These are phyloP conservation scores for Beauveria rudraprayagi DNA, from an alignment of 2,329 filamentous ascomycete species.

Conservation along the genomic window DNA sequence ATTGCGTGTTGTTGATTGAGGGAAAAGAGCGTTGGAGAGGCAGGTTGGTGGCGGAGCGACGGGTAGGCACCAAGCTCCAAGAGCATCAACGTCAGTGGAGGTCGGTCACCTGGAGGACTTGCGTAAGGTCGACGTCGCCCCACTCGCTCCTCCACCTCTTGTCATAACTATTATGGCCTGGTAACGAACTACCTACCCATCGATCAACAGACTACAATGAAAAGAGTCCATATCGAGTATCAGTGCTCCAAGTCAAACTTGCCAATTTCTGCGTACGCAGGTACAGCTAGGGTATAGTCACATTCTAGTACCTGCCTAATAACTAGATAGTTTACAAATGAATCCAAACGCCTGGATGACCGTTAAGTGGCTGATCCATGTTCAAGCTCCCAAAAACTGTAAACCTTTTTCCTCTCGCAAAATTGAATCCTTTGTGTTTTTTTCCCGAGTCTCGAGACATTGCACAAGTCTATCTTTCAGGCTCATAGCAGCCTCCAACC, in stretches of 20 bases:
- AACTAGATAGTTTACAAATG: neutral
- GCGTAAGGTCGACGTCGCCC: conserved; percentile 3
- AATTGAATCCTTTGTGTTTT: neutral
- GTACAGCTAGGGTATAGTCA: neutral
- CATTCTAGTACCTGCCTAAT: neutral
- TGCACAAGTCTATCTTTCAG: conserved; percentile 33
- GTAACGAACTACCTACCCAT: no score
- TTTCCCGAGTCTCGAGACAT: no score
- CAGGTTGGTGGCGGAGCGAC: conserved; percentile 3
- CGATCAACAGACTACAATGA: no score
- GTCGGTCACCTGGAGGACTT: conserved; percentile 2
- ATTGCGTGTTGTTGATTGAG: neutral
- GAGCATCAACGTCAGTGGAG: conserved; percentile 12
- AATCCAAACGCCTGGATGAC: conserved; percentile 1
- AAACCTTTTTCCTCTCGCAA: neutral
- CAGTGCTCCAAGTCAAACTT: neutral
- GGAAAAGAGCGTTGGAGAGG: neutral
- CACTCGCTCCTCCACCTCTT: neutral
- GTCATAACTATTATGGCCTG: neutral
- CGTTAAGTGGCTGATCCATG: neutral
- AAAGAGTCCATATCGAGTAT: no score
- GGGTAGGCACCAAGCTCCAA: conserved; percentile 4
- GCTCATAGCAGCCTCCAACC: conserved; percentile 66
- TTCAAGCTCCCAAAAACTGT: neutral
- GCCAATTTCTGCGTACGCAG: neutral